Base-by-base conservation (phyloP, 1,139 yeast genomes). In the Saccharomycopsis hybrid region DNA sequence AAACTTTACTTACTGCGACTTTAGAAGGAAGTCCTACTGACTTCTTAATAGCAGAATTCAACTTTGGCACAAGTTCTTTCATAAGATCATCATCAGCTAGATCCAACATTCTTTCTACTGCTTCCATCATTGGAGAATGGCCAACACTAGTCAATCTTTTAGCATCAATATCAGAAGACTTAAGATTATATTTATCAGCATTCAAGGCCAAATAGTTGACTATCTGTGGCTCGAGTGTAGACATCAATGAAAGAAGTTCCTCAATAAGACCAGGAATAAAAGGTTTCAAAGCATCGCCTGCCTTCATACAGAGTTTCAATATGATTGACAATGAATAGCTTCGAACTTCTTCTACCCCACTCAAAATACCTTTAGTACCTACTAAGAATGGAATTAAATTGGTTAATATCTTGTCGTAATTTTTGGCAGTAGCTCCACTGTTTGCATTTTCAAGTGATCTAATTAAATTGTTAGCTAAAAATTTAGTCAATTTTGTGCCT, bases 11-110 rank as follows among this genome's bases (percentile, higher is more conserved):
- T 0, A 92, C 89, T 42, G 94, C 89, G 1, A 87, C 89, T 61
- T 89, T 89, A 0, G 97, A 88, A 0, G 97, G 97, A 32, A 92
- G 71, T 0, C 97, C 98, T 33, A 90, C 86, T 0, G 95, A 78
- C 54, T 73, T 76, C 55, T 80, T 81, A 5, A 86, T 73, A 1
- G 82, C 71, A 11, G 65, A 31, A 62, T 68, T 56, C 60, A 80
- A 67, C 49, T 63, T 66, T 3, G 68, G 70, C 4, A 87, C 70
- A 43, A 83, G 72, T 2, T 73, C 77, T 0, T 70, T 75, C 68
- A 85, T 71, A 44, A 72, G 63, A 0, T 67, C 64, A 35, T 72
- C 79, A 60, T 81, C 85, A 9, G 84, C 62, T 41, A 73, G 64
- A 48, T 77, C 83, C 53, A 89, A 68, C 58, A 90, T 65, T 47